These are phyloP conservation scores for Vicia sativa DNA, from an alignment of 306 rosid genomes.

Conservation along the genomic window DNA sequence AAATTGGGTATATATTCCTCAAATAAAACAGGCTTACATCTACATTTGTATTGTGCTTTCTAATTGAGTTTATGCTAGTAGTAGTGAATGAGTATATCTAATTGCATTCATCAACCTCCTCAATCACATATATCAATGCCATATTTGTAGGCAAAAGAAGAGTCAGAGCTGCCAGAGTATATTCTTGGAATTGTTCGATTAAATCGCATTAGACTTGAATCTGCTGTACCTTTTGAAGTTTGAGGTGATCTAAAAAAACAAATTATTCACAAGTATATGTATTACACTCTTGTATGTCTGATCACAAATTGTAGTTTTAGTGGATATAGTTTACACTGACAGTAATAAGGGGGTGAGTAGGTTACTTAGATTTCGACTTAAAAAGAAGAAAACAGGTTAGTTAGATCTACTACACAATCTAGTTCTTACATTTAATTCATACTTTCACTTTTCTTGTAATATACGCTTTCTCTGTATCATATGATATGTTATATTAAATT, in stretches of 20 bases:
- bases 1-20: no score
- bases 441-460: not conserved
- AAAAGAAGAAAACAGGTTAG: not conserved
- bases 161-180: constrained; percentile 78
- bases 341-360: not conserved
- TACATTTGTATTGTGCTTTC: no score
- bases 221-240: constrained; percentile 58
- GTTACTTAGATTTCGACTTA: not conserved
- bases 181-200: constrained; percentile 88
- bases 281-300: not conserved
- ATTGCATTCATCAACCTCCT: not conserved
- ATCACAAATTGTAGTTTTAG: constrained; percentile 4
- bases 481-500: not conserved
- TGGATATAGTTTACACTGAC: not conserved
- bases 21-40: no score
- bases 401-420: not conserved
- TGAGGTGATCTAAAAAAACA: constrained; percentile 39
- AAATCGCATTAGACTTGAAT: constrained; percentile 66
- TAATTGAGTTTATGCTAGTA: constrained; percentile 6
- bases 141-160: constrained; percentile 74
- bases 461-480: not conserved
- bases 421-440: not conserved
- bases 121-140: not conserved
- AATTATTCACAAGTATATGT: not conserved
- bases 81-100: not conserved